Base-by-base conservation (phyloP, 805 yeast genomes). In the Scheffersomyces coipomensis region DNA sequence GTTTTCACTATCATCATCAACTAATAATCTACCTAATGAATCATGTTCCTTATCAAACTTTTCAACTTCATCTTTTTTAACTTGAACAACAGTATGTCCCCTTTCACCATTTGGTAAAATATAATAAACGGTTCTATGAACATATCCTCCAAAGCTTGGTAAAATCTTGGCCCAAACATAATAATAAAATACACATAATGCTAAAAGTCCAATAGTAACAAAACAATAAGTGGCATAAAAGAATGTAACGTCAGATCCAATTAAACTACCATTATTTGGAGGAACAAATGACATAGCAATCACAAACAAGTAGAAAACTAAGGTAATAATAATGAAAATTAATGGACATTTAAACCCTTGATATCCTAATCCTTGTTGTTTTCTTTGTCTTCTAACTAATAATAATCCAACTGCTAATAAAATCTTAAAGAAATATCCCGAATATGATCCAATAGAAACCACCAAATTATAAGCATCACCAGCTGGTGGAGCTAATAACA, bases 211-310 rank as follows among this genome's bases (percentile, higher is more conserved):
- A 38, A 68, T 48, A 3, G 68, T 58, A 13, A 62, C 56, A 16
- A 68, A 45, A n/a, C 73, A 67, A 44, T 69, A 68, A 0, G 73
- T 62, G 13, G 67, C 66, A 45, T 69, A 69, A 47, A 69, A 68
- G 48, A 68, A 68, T 4, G 68, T 53, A 18, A 67, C 71, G 45
- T 68, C 74, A 33, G 65, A 53, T 3, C 74, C 75, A 24, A 47
- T 66, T 41, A 66, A 53, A 3, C 64, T 51, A 3, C 69, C 69
- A 34, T 42, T 41, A 36, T 58, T 46, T 19, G 75, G 74, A 19
- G 74, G 74, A 25, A 68, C 73, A 45, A 62, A 68, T 0, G 73
- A 64, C 58, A 68, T 62, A n/a, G 60, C 65, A 42, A 68, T 50
- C n/a, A 69, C 74, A 43, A 68, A 64, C 8, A 56, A 22, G 19